Base-by-base conservation (phyloP, 257 asterid genomes). In the Cruciata laevipes region DNA sequence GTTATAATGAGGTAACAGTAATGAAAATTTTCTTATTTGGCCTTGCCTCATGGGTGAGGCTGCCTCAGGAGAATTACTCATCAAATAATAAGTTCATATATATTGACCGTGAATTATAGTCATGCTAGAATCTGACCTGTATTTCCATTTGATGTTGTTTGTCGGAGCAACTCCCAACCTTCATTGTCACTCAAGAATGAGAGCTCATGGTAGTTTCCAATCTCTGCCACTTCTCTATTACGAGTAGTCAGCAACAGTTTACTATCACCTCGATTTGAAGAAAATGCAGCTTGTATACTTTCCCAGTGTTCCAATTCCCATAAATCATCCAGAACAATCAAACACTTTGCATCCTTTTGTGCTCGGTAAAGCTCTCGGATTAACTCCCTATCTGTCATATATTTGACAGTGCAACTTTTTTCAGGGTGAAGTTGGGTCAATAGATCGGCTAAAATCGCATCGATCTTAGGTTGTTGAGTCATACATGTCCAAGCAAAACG, bases 261-360 rank as follows among this genome's bases (percentile, higher is more conserved):
- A 44, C 21, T 71, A 20, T 49, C 1, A 25, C 59, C 40, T 23
- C 24, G 40, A 12, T 16, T 21, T 7, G 33, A 9, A 4, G 75
- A 64, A 17, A 71, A 63, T 33, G 69, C 64, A 4, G 40, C 32
- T 32, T 11, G 20, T 5, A 63, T 5, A 14, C 32, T 31, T 37
- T 33, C 10, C 75, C 75, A 71, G 21, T 52, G 58, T 2, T 49
- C 44, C 20, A 23, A 1, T 53, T 65, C 33, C 75, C 70, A 52
- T 14, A 71, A 12, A 51, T 71, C 75, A 37, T 71, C 75, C 49
- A 63, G n/a, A 52, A 71, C 65, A 53, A 71, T 21, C 44, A 71
- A 35, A 59, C 65, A 71, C 31, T 51, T 62, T 12, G 38, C 32
- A 30, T 62, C 53, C 14, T 1, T 32, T 53, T 38, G 63, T 51